A percentile compares a stretch with the other conserved stretches of the same genome.
Conservation (phyloP, 495 filamentous ascomycete species). For the Tuber umbilicatum region DNA sequence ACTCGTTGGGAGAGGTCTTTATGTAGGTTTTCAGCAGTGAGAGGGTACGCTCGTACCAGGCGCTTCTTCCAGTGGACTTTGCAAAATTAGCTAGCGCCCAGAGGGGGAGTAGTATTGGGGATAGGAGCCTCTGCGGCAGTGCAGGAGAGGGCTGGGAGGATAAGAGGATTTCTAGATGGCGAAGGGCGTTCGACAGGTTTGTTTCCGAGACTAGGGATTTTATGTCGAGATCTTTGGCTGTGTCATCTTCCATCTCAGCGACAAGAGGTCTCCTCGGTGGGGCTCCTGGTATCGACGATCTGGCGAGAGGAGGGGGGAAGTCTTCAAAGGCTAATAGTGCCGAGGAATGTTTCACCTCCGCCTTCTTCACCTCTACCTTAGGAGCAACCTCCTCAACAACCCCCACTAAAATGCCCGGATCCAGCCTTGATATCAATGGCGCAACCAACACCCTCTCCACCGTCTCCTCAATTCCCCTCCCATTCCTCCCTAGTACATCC, state of each 20-base stretch:
- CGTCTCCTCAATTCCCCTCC: slow-evolving; percentile 48
- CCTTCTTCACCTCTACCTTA: neutral
- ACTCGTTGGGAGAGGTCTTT: slow-evolving; percentile 15
- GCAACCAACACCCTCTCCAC: slow-evolving; percentile 53
- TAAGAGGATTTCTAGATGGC: slow-evolving; percentile 48
- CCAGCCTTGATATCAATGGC: slow-evolving; percentile 49
- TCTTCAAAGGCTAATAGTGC: slow-evolving; percentile 33
- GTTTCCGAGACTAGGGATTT: slow-evolving; percentile 29
- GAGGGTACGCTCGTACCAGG: slow-evolving; percentile 25
- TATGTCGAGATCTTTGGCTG: neutral
- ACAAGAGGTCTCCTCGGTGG: slow-evolving; percentile 1
- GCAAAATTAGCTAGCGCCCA: slow-evolving; percentile 53
- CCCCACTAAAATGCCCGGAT: slow-evolving; percentile 37
- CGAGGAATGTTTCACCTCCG: slow-evolving; percentile 15
- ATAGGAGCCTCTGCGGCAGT: slow-evolving; percentile 52
- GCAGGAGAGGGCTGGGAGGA: slow-evolving; percentile 55
- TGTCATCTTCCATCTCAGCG: slow-evolving; percentile 8
- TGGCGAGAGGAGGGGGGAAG: neutral
- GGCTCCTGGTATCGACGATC: slow-evolving; percentile 10
- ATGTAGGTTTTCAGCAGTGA: slow-evolving; percentile 26
- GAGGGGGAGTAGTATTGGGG: slow-evolving; percentile 52
- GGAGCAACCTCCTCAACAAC: neutral
- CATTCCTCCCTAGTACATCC: slow-evolving; percentile 54
- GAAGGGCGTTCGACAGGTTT: slow-evolving; percentile 43
- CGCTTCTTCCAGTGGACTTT: slow-evolving; percentile 29